Conservation (phyloP, 768 basidiomycete genomes). For the Boletellus sp. region DNA sequence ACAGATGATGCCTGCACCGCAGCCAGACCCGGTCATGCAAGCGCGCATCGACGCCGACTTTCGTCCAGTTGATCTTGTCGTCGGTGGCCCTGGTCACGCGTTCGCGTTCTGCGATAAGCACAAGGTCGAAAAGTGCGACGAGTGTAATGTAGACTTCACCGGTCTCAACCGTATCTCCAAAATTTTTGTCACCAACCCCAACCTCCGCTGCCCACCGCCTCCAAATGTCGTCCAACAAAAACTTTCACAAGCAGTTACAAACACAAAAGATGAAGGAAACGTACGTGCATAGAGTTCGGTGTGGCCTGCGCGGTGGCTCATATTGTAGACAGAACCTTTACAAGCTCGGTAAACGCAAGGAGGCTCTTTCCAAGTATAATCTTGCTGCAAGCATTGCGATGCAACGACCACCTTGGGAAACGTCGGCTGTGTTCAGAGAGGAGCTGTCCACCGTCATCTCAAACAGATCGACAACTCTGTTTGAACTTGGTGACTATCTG, state of each 20-base stretch:
- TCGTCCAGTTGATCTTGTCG: conserved; percentile 49
- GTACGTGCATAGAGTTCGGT: conserved; percentile 45
- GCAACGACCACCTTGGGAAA: conserved; percentile 87
- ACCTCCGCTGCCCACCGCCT: conserved; percentile 75
- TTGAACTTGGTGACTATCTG: conserved; percentile 70
- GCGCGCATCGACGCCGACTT: conserved; percentile 76
- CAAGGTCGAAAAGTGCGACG: conserved; percentile 67
- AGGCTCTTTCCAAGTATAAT: conserved; percentile 78
- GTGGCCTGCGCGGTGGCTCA: conserved; percentile 4
- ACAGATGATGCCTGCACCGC: conserved; percentile 41
- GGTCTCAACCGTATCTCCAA: conserved; percentile 74
- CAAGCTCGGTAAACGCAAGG: conserved; percentile 64
- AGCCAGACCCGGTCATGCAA: conserved; percentile 69
- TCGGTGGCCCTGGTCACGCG: conserved; percentile 51
- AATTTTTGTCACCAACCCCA: conserved; percentile 64
- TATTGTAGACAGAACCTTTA: conserved; percentile 57
- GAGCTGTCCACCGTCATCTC: conserved; percentile 88
- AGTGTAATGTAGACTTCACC: conserved; percentile 71
- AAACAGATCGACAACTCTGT: conserved; percentile 87
- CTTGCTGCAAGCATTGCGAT: conserved; percentile 72
- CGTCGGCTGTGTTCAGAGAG: conserved; percentile 76
- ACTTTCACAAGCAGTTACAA: conserved; percentile 67
- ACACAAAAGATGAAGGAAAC: conserved; percentile 93
- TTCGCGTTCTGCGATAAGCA: conserved; percentile 64
- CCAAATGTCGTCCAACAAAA: conserved; percentile 72